A percentile compares a stretch with the other conserved stretches of the same genome.
phyloP scores from a whole-genome alignment of 2,329 filamentous ascomycete species.

The Fusarium domesticum region DNA sequence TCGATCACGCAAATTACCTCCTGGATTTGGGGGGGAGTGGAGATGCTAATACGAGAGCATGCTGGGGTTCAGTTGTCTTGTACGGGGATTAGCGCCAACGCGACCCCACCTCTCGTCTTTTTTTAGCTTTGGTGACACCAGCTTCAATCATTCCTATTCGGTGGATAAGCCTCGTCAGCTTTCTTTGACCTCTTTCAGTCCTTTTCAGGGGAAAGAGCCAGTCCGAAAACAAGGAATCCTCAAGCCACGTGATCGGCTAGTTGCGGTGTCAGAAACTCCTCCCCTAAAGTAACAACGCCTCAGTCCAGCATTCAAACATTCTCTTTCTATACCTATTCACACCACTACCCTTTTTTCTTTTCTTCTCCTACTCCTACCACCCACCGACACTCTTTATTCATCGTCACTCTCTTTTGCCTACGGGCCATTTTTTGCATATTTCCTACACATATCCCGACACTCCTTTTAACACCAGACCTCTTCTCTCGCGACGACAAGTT shows the following conservation, averaged over 20 bases:
- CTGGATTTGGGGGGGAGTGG: slow-evolving; percentile 9
- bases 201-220: slow-evolving; percentile 29
- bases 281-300: slow-evolving; percentile 22
- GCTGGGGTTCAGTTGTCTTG: slow-evolving; percentile 7
- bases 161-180: slow-evolving; percentile 19
- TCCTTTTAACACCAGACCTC: slow-evolving; percentile 13
- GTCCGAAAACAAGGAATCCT: slow-evolving; percentile 17
- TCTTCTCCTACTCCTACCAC: slow-evolving; percentile 16
- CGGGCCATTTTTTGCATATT: slow-evolving; percentile 15
- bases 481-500: slow-evolving; percentile 11
- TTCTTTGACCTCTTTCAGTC: no score
- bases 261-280: no score
- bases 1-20: slow-evolving; percentile 21
- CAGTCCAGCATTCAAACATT: slow-evolving; percentile 22
- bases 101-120: slow-evolving; percentile 16
- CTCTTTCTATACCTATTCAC: slow-evolving; percentile 13
- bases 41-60: slow-evolving; percentile 18
- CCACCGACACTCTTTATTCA: slow-evolving; percentile 20
- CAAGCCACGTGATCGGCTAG: slow-evolving; percentile 22
- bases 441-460: slow-evolving; percentile 7
- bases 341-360: slow-evolving; percentile 14
- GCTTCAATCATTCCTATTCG: slow-evolving; percentile 16
- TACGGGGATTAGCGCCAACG: slow-evolving; percentile 18
- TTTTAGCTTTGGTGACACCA: slow-evolving; percentile 17
- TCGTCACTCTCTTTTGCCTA: slow-evolving; percentile 26